phyloP scores from a whole-genome alignment of 1,139 yeast species.

The Saccharomycopsis phalli region DNA sequence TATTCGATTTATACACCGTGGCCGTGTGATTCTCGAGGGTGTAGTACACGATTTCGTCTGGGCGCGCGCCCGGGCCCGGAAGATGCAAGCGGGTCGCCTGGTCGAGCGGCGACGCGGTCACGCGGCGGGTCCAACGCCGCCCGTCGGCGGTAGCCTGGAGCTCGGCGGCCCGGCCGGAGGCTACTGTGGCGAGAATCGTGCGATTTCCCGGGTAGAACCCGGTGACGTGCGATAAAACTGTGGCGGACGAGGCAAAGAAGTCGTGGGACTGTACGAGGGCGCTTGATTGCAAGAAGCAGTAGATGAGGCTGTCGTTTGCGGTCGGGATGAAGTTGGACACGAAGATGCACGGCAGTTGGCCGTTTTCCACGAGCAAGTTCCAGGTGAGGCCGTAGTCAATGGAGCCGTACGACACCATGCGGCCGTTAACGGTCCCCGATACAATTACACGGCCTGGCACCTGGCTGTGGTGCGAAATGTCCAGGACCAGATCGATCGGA shows the following conservation, averaged over 20 bases:
- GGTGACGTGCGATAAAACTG: background rate
- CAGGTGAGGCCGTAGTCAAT: constrained; percentile 16
- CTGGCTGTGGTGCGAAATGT: background rate
- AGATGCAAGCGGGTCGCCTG: background rate
- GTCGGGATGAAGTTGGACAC: constrained; percentile 5
- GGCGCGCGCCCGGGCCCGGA: background rate
- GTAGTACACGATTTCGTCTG: constrained; percentile 3
- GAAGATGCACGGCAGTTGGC: constrained; percentile 9
- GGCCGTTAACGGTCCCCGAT: constrained; percentile 7
- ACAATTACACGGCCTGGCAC: constrained; percentile 11
- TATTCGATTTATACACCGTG: constrained; percentile 60
- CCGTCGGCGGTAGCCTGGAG: constrained; percentile 5
- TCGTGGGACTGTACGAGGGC: constrained; percentile 19
- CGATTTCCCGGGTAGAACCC: constrained; percentile 7
- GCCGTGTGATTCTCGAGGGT: constrained; percentile 34
- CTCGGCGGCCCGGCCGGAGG: background rate
- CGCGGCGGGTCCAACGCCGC: constrained; percentile 3
- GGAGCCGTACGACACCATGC: constrained; percentile 12
- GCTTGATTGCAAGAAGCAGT: constrained; percentile 37
- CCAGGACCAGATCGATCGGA: background rate
- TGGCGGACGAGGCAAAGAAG: constrained; percentile 11
- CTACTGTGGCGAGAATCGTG: constrained; percentile 1
- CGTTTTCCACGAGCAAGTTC: constrained; percentile 14
- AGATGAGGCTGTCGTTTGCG: constrained; percentile 37
- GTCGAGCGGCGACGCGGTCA: background rate